Percentiles rank a stretch among this genome's conserved stretches.
These are phyloP conservation scores for Bolboschoenus planiculmis DNA, from an alignment of 176 grass and related monocot genomes.

Conservation along the genomic window DNA sequence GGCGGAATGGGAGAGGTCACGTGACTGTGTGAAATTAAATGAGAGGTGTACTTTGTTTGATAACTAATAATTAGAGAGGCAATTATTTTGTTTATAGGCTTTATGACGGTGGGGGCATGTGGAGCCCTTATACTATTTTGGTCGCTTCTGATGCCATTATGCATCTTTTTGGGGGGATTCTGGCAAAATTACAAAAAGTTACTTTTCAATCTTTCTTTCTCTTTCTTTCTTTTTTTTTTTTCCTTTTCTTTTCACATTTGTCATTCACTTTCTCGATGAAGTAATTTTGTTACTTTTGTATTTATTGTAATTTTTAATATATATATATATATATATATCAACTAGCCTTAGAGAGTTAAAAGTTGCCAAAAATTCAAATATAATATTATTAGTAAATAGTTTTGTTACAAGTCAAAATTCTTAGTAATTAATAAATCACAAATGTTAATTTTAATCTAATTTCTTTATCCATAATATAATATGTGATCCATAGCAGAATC, in stretches of 20 bases:
- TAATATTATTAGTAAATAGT: no score
- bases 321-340: no score
- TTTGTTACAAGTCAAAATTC: no score
- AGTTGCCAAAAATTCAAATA: no score
- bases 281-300: background rate
- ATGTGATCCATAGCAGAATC: no score
- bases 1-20: background rate
- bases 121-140: background rate
- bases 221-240: background rate
- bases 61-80: slow-evolving; percentile 22
- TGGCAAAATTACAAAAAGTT: slow-evolving; percentile 15
- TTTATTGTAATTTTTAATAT: slow-evolving; percentile 2
- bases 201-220: background rate
- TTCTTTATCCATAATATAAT: no score
- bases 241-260: background rate
- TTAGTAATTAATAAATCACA: no score
- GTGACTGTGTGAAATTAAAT: background rate
- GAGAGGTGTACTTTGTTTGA: slow-evolving; percentile 20
- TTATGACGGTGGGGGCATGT: slow-evolving; percentile 17
- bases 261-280: background rate
- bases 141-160: background rate
- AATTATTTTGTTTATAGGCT: background rate
- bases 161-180: background rate
- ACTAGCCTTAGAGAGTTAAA: no score
- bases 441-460: no score